phyloP scores from a whole-genome alignment of 2,329 filamentous ascomycete genomes.

The Trichoderma sp. region DNA sequence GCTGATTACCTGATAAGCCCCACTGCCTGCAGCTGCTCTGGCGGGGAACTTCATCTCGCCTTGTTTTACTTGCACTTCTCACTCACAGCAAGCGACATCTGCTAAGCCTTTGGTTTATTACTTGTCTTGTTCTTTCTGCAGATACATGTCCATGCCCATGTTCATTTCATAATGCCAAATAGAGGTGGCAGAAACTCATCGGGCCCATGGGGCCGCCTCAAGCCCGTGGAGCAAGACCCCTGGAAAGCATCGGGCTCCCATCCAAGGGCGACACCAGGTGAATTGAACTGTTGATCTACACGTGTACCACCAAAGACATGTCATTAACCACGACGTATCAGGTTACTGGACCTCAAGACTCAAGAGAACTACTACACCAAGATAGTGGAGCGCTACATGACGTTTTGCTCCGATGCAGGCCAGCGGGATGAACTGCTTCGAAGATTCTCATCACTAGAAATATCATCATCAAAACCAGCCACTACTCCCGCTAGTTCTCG shows the following conservation, averaged over 20 bases:
- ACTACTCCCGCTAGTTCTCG: background rate
- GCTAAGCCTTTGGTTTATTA: background rate
- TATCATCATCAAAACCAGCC: conserved; percentile 14
- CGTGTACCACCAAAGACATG: background rate
- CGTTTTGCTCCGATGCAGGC: conserved; percentile 76
- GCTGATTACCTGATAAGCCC: background rate
- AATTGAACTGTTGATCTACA: conserved; percentile 39
- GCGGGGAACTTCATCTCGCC: conserved; percentile 2
- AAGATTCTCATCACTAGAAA: conserved; percentile 67
- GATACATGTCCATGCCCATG: background rate
- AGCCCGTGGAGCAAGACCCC: conserved; percentile 70
- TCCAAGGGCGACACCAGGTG: conserved; percentile 86
- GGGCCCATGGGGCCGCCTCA: conserved; percentile 69
- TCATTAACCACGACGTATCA: conserved; percentile 34
- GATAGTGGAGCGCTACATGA: conserved; percentile 86
- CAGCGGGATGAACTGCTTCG: conserved; percentile 72
- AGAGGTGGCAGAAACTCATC: conserved; percentile 42
- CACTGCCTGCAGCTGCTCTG: background rate
- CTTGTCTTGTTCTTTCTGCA: background rate
- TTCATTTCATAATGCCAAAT: conserved; percentile 29
- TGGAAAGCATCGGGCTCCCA: conserved; percentile 80
- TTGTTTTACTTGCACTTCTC: background rate
- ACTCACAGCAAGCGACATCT: background rate
- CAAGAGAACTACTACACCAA: conserved; percentile 86
- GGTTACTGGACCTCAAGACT: conserved; percentile 70